Evolutionary conservation across 768 basidiomycete genomes (phyloP).

Genomic region (Suillus placidus): DNA sequence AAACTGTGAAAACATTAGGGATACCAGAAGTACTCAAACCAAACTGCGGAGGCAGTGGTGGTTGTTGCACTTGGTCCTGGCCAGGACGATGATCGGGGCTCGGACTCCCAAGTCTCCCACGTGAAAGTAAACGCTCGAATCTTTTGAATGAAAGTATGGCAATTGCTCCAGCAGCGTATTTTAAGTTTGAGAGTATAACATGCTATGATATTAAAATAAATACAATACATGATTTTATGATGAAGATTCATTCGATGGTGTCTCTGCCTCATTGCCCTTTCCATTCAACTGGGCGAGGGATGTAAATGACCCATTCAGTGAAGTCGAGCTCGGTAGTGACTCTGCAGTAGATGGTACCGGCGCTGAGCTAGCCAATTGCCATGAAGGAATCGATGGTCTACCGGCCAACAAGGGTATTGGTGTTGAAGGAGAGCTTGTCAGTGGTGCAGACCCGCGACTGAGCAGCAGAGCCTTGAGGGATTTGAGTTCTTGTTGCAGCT

Average conservation of each 20-base stretch:
- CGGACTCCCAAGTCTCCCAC: constrained; percentile 11
- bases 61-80: neutral
- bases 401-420: constrained; percentile 55
- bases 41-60: neutral
- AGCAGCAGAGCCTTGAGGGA: constrained; percentile 90
- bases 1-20: constrained; percentile 72
- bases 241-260: constrained; percentile 17
- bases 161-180: neutral
- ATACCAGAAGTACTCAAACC: constrained; percentile 1
- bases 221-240: constrained; percentile 10
- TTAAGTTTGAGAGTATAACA: neutral
- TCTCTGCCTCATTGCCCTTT: constrained; percentile 62
- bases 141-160: neutral
- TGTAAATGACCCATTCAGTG: constrained; percentile 18
- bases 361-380: constrained; percentile 71
- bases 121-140: neutral
- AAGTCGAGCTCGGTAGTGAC: constrained; percentile 16
- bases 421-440: constrained; percentile 50
- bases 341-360: constrained; percentile 25
- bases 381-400: constrained; percentile 82
- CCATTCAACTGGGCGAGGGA: constrained; percentile 39
- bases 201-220: neutral
- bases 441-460: constrained; percentile 59
- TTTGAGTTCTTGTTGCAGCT: constrained; percentile 92
- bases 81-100: neutral